Base-by-base conservation (phyloP, 441 rosid genomes). In the Populus tomentosa region DNA sequence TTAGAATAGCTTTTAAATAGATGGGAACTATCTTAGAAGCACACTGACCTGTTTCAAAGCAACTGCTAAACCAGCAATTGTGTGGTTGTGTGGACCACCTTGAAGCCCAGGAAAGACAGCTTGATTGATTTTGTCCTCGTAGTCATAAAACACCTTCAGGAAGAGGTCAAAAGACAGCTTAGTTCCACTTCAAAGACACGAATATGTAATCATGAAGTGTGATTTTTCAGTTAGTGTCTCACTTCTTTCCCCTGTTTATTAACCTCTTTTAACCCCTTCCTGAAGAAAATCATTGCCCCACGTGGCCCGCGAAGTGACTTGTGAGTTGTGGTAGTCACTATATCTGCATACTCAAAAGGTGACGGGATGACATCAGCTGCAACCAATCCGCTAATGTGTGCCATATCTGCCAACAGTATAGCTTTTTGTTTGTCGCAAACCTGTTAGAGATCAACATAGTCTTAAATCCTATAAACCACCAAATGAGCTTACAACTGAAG, bases 291-390 rank as follows among this genome's bases (percentile, higher is more conserved):
- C 98, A 95, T 91, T 69, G 99, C 99, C 66, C 99, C 99, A 80
- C 98, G 92, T 3, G 99, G 98, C 71, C 99, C 99, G 32, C 99
- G 98, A 74, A 95, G 97, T 61, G 99, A 95, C 84, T 95, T 95
- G 88, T 95, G 99, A 67, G 99, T 94, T 71, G 99, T 94, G 78
- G 99, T 95, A 9, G 99, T 95, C 78, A 95, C 99, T 53, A 95
- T 81, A 86, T 94, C 98, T 32, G 99, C 99, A 81, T 89, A 94
- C 73, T 95, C 99, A 82, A 94, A 95, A 42, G 99, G 99, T 80
- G 99, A 95, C 71, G 99, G 99, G 77, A 95, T 89, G 84, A 95
- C 98, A 70, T 95, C 98, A 75, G 97, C 99, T 73, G 97, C 99
- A 79, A 94, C 97, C 91, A 94, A 80, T 71, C 99, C 99, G 74